phyloP scores from a whole-genome alignment of 495 filamentous ascomycete genomes.

The Podospora tetraspora region DNA sequence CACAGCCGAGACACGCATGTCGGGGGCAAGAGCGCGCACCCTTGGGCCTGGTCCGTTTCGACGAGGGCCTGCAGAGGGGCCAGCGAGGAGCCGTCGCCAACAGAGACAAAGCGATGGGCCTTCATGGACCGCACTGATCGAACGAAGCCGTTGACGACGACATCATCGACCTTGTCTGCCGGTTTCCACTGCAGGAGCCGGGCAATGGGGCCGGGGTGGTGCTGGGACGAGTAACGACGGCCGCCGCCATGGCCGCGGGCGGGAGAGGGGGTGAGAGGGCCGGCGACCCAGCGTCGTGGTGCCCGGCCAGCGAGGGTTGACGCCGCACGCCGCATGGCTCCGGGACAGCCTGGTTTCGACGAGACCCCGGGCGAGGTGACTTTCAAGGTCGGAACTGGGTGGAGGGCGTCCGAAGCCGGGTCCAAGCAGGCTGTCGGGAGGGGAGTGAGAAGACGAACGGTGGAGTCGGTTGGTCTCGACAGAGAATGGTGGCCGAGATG shows the following conservation, averaged over 20 bases:
- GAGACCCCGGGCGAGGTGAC: neutral
- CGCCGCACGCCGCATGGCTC: neutral
- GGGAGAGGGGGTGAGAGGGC: neutral
- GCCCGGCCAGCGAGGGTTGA: neutral
- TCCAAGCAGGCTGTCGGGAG: neutral
- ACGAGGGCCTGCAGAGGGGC: slow-evolving; percentile 78
- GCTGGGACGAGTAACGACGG: slow-evolving; percentile 21
- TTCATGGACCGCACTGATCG: slow-evolving; percentile 86
- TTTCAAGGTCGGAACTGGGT: neutral
- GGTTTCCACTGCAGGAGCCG: slow-evolving; percentile 32
- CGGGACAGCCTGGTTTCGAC: neutral
- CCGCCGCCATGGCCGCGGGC: neutral
- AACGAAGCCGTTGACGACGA: slow-evolving; percentile 68
- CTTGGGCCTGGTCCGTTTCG: slow-evolving; percentile 65
- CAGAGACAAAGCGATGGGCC: slow-evolving; percentile 69
- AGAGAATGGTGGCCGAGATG: neutral
- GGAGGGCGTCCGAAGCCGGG: neutral
- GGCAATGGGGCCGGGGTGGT: slow-evolving; percentile 23
- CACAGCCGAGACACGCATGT: slow-evolving; percentile 23
- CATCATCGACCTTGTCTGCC: slow-evolving; percentile 21
- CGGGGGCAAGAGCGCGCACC: slow-evolving; percentile 50
- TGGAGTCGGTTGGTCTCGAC: neutral
- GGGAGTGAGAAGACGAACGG: neutral
- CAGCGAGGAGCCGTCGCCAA: slow-evolving; percentile 83
- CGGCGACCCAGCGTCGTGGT: neutral